Conservation (phyloP, 768 basidiomycete genomes). For the Scleroderma bovista region DNA sequence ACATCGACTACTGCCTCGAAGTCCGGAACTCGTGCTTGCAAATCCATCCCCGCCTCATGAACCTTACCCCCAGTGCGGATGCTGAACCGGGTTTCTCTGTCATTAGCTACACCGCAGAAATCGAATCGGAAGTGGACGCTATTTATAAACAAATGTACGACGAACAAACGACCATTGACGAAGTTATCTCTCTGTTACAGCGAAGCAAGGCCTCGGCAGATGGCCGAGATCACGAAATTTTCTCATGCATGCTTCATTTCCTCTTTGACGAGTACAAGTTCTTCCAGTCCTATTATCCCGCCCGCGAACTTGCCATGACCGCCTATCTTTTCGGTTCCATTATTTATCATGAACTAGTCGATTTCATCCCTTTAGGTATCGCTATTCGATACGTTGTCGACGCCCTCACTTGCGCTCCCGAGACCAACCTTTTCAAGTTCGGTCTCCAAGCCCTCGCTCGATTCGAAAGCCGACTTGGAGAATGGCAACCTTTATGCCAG, state of each 20-base stretch:
- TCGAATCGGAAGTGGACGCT: conserved; percentile 88
- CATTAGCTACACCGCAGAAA: conserved; percentile 80
- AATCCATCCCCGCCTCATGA: conserved; percentile 95
- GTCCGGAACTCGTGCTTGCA: conserved; percentile 91
- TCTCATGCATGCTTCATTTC: conserved; percentile 99
- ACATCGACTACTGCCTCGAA: conserved; percentile 84
- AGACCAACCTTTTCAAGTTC: conserved; percentile 92
- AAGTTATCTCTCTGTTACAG: conserved; percentile 85
- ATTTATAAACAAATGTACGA: conserved; percentile 99
- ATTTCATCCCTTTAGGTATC: conserved; percentile 91
- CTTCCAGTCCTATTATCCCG: conserved; percentile 94
- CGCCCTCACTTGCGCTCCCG: conserved; percentile 84
- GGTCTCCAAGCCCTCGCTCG: conserved; percentile 86
- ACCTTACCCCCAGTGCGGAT: conserved; percentile 79
- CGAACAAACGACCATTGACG: conserved; percentile 89
- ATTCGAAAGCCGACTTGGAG: conserved; percentile 80
- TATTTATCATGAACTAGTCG: conserved; percentile 89
- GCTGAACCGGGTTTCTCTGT: conserved; percentile 89
- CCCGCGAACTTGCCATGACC: conserved; percentile 92
- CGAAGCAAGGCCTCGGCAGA: conserved; percentile 79
- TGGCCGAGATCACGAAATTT: conserved; percentile 87
- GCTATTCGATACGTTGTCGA: conserved; percentile 96
- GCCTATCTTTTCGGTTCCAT: conserved; percentile 94
- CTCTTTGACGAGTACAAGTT: conserved; percentile 99
- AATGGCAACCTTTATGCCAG: conserved; percentile 92